Evolutionary conservation across 257 asterid genomes (phyloP).

Genomic region (Solanum arcanum): DNA sequence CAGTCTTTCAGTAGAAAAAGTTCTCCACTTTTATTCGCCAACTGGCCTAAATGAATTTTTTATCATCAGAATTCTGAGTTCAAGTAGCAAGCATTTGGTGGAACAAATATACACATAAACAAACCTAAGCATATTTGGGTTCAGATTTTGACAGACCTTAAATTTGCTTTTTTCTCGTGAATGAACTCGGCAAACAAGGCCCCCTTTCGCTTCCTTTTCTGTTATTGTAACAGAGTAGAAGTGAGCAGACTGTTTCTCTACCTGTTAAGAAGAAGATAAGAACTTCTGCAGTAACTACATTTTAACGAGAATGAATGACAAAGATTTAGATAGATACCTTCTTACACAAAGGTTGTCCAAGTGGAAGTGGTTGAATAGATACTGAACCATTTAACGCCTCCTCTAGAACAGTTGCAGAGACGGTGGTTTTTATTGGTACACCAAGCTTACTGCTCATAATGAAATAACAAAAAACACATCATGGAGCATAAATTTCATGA

Average conservation of each 20-base stretch:
- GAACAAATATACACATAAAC: background rate
- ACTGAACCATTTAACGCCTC: slow-evolving; percentile 87
- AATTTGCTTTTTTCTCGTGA: slow-evolving; percentile 90
- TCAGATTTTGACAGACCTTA: slow-evolving; percentile 38
- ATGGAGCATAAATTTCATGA: background rate
- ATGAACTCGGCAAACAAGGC: slow-evolving; percentile 74
- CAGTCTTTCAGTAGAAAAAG: background rate
- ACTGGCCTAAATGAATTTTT: background rate
- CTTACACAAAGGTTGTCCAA: slow-evolving; percentile 67
- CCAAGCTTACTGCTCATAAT: slow-evolving; percentile 75
- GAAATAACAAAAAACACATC: background rate
- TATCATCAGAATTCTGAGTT: background rate
- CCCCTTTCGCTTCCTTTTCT: slow-evolving; percentile 75
- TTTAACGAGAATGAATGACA: background rate
- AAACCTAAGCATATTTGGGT: background rate
- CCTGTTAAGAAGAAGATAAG: slow-evolving; percentile 43
- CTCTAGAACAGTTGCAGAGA: slow-evolving; percentile 90
- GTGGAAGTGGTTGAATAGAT: slow-evolving; percentile 50
- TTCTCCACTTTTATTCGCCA: background rate
- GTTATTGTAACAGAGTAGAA: slow-evolving; percentile 83
- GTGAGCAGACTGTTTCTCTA: slow-evolving; percentile 94
- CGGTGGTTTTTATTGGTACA: slow-evolving; percentile 91
- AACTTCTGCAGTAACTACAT: slow-evolving; percentile 9
- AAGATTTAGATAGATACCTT: slow-evolving; percentile 41
- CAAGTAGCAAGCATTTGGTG: background rate